Evolutionary conservation across 257 asterid genomes (phyloP).

Genomic region (Gardenia jasminoides): DNA sequence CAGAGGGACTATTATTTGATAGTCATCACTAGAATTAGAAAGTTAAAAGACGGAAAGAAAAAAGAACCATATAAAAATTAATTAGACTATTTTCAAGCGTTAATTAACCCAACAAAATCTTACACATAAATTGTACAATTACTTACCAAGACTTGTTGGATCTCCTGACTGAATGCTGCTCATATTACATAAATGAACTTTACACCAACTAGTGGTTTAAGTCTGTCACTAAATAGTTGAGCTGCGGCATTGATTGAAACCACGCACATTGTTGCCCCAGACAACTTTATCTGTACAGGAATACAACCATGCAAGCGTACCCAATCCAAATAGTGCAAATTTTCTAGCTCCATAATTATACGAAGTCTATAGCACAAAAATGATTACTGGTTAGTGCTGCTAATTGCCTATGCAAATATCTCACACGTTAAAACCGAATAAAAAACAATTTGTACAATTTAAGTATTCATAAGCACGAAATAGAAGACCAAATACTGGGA

Average conservation of each 20-base stretch:
- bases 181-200: conserved; percentile 42
- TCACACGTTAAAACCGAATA: too few species aligned
- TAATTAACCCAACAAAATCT: too few species aligned
- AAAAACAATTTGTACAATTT: too few species aligned
- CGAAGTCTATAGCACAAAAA: conserved; percentile 28
- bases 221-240: conserved; percentile 29
- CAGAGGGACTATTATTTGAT: too few species aligned
- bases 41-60: too few species aligned
- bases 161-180: conserved; percentile 32
- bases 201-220: conserved; percentile 30
- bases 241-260: conserved; percentile 33
- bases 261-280: conserved; percentile 39
- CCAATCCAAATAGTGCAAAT: conserved; percentile 46
- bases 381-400: too few species aligned
- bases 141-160: conserved; percentile 32
- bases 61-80: too few species aligned
- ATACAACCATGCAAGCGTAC: conserved; percentile 46
- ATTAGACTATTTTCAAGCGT: too few species aligned
- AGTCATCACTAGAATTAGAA: too few species aligned
- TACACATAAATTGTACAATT: too few species aligned
- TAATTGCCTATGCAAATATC: not conserved
- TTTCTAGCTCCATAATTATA: conserved; percentile 51
- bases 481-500: too few species aligned
- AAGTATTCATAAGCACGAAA: too few species aligned
- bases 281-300: conserved; percentile 24